Evolutionary conservation across 148 eudicot genomes (phyloP), one percentile per base, ranked within the genome.

Genomic region (Amaranthus hypochondriacus): DNA sequence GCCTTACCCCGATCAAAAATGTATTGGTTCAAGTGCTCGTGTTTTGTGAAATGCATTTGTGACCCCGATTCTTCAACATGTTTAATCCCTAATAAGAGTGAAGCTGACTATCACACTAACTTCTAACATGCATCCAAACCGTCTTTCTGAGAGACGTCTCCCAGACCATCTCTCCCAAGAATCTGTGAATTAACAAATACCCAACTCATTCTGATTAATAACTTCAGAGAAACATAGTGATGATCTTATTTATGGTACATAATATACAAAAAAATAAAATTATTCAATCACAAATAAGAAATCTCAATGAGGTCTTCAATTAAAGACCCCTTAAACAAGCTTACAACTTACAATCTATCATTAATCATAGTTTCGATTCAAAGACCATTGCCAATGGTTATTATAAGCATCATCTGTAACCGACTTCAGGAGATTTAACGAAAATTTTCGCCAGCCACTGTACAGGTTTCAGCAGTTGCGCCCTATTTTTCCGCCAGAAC

Each of bases 401-500:
- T 28, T 18, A 64, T 67, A 42, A n/a, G 43, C 13, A 39, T 66
- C 77, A 85, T 83, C 84, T 63, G 78, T 79, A 85, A 54, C 75
- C 77, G 39, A 85, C 85, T 82, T 84, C 84, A 0, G 86, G 88
- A 43, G 85, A 64, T 73, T 79, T 90, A 72, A 77, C 73, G 48
- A 85, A 70, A 49, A 72, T 73, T 55, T 75, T 81, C 43, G 82
- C 74, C 39, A 92, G 56, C 96, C 96, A 90, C 63, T 90, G 93
- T 13, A 90, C 75, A 13, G 98, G 97, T 73, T 86, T 80, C 62
- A 84, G 56, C 4, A 88, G 70, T 78, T 87, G 86, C 3, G 83
- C 84, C 74, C 87, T 84, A 73, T 84, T 88, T 85, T 90, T 90
- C 73, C 88, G 78, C 97, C 97, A 95, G 73, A 95, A 95, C 97